phyloP scores from a whole-genome alignment of 148 eudicot genomes.

The Rhododendron ovatum region DNA sequence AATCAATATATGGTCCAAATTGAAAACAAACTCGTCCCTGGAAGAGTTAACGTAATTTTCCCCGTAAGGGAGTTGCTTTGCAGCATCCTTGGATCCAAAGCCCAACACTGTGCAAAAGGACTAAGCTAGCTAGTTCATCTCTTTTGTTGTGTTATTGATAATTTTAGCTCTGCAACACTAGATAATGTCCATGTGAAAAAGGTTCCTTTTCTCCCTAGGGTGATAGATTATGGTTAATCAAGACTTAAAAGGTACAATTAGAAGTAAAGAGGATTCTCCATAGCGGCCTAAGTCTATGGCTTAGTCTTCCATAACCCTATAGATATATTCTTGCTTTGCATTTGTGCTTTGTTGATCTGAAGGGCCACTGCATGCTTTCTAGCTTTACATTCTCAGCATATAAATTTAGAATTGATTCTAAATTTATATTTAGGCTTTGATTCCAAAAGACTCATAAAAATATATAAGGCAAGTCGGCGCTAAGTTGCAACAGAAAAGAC shows the following conservation, averaged over 20 bases:
- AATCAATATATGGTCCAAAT: no score
- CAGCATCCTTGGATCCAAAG: no score
- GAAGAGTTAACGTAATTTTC: no score
- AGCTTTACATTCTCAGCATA: conserved; percentile 9
- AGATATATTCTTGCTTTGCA: background rate
- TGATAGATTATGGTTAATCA: background rate
- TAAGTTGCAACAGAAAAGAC: background rate
- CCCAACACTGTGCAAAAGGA: background rate
- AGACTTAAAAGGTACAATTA: conserved; percentile 8
- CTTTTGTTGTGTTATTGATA: background rate
- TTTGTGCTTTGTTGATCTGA: conserved; percentile 9
- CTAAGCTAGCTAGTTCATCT: background rate
- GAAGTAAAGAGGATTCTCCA: conserved; percentile 14
- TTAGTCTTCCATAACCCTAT: background rate
- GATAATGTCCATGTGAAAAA: conserved; percentile 9
- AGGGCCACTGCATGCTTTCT: conserved; percentile 5
- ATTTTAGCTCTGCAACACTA: background rate
- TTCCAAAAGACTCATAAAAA: background rate
- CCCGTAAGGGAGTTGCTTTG: no score
- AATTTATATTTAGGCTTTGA: background rate
- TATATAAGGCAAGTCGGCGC: background rate
- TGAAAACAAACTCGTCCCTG: no score
- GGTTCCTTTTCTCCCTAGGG: background rate
- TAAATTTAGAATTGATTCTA: background rate
- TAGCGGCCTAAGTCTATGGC: background rate